Base-by-base conservation (phyloP, 768 basidiomycete genomes). In the Russula sp. region DNA sequence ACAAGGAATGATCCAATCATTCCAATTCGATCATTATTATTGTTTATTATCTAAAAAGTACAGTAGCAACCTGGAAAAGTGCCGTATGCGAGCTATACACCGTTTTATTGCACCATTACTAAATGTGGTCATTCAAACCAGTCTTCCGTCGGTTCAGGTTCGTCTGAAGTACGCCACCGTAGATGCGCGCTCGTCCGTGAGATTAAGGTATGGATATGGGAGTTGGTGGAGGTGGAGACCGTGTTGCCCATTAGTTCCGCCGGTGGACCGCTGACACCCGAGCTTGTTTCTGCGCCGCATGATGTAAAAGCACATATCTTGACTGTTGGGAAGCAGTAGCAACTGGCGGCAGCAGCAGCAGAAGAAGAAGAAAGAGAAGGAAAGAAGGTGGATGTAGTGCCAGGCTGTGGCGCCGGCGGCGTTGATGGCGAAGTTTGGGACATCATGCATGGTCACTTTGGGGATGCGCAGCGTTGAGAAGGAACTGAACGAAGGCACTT, bases 1-100 rank as follows among this genome's bases (percentile, higher is more conserved):
- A 26, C 24, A 26, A 49, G 28, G 20, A 56, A 34, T 65, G 63
- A 64, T 62, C 36, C 62, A 57, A 63, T 57, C 62, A 57, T 62
- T 62, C 34, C 32, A 32, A 32, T 32, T 32, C 34, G 34, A 36
- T 11, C 13, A 30, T 30, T 30, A 30, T 30, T 2, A 30, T 30
- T 30, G 5, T 30, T 4, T 30, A 30, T 28, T 28, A 28, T 28
- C 4, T 4, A 28, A 28, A 28, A 28, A 28, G 4, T 28, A 4
- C 4, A 28, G 4, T n/a, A 28, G 28, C 28, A 30, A 30, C 30
- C 30, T 30, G 3, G 1, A 30, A 30, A 30, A 30, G 30, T 30
- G 30, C 30, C 30, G 30, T 30, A 30, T 30, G 5, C 5, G n/a
- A 30, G 30, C 30, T 30, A 5, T 30, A 30, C 30, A 30, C 3